Conservation (phyloP, 768 basidiomycete genomes). For the Mycena capillaripes region DNA sequence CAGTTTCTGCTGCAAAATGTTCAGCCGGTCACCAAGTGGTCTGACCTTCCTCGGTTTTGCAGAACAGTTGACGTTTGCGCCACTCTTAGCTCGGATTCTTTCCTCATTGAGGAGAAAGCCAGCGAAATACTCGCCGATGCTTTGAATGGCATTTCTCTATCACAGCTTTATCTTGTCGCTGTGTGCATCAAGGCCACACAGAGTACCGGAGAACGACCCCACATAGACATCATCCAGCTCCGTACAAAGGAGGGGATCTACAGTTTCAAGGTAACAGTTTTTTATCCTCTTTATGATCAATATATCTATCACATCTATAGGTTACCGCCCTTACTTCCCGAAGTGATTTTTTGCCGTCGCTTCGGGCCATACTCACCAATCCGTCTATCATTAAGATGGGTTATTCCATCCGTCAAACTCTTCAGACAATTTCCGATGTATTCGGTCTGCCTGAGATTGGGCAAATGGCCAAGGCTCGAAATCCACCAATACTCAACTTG, state of each 20-base stretch:
- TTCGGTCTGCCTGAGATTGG: background rate
- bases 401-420: background rate
- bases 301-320: background rate
- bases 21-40: background rate
- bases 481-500: conserved; percentile 1
- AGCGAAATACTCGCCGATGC: background rate
- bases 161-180: conserved; percentile 20
- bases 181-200: background rate
- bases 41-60: background rate
- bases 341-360: conserved; percentile 4
- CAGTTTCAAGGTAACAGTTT: background rate
- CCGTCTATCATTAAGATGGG: conserved; percentile 19
- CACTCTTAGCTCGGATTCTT: background rate
- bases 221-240: conserved; percentile 4
- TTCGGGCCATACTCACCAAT: conserved; percentile 10
- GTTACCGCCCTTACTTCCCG: background rate
- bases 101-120: background rate
- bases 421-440: conserved; percentile 1
- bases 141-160: background rate
- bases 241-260: background rate
- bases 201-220: background rate
- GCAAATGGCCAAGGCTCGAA: background rate
- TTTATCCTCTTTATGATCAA: background rate
- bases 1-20: background rate
- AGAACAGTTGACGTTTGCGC: too few relatives aligned